phyloP scores from a whole-genome alignment of 768 basidiomycete genomes.

The Melanogaster broomeanus region DNA sequence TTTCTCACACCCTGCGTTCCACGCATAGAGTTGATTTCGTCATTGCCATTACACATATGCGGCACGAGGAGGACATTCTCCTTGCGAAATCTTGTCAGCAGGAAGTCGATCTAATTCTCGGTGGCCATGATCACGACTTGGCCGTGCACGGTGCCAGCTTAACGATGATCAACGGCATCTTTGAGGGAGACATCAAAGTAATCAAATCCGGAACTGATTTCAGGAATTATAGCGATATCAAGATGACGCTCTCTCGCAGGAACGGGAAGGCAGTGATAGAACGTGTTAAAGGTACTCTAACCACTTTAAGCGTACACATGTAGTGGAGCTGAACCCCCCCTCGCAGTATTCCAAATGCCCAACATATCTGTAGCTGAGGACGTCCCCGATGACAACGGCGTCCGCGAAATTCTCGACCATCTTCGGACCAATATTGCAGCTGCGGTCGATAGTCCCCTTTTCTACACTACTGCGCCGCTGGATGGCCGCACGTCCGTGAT shows the following conservation, averaged over 20 bases:
- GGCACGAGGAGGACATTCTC: conserved; percentile 7
- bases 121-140: conserved; percentile 10
- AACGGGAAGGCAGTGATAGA: neutral
- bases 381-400: conserved; percentile 7
- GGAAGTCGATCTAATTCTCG: conserved; percentile 9
- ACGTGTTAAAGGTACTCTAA: conserved; percentile 1
- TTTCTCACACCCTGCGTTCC: conserved; percentile 4
- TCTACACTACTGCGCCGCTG: conserved; percentile 4
- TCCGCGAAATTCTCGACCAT: neutral
- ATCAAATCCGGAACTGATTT: conserved; percentile 8
- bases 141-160: conserved; percentile 7
- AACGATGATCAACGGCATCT: neutral
- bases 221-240: conserved; percentile 6
- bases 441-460: neutral
- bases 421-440: neutral
- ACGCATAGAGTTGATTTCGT: neutral
- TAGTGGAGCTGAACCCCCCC: neutral
- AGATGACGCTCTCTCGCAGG: neutral
- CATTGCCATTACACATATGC: conserved; percentile 14
- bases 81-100: neutral
- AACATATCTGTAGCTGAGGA: conserved; percentile 3
- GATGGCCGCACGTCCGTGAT: conserved; percentile 1
- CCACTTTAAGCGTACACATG: neutral
- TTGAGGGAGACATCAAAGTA: conserved; percentile 6
- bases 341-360: conserved; percentile 2